phyloP scores from a whole-genome alignment of 163 green algal species.

The Chlamydomonas reinhardtii region DNA sequence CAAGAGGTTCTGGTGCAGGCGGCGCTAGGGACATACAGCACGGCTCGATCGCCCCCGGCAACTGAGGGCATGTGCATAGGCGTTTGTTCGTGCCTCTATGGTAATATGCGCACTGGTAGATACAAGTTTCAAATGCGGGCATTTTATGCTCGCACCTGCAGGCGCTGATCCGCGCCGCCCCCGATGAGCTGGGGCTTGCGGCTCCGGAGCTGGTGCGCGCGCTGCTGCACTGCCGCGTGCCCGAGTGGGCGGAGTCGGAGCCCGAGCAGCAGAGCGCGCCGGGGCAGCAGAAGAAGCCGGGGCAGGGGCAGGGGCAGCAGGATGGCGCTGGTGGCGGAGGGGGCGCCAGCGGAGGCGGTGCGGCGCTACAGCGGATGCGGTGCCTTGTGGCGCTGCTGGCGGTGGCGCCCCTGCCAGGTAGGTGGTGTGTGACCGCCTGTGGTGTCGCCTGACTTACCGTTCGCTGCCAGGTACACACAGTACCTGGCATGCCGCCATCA shows the following conservation, averaged over 20 bases:
- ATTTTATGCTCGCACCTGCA: conserved; percentile 33
- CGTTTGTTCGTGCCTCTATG: no score
- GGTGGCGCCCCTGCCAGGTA: conserved; percentile 50
- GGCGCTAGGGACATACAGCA: no score
- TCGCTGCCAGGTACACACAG: no score
- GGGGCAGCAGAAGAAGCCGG: conserved; percentile 10
- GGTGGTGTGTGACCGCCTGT: no score
- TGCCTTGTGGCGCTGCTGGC: conserved; percentile 72
- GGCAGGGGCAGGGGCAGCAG: conserved; percentile 1
- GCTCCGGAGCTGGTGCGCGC: conserved; percentile 73
- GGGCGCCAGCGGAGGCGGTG: conserved; percentile 5
- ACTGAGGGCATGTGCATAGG: no score
- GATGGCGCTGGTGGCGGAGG: conserved; percentile 60
- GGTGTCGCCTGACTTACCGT: no score
- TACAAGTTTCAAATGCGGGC: no score
- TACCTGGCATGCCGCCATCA: no score
- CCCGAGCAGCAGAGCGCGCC: not conserved
- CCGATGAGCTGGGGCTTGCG: conserved; percentile 78
- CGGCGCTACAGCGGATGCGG: conserved; percentile 41
- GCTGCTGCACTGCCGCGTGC: conserved; percentile 75
- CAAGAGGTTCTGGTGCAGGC: no score
- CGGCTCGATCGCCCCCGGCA: no score
- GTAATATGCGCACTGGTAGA: no score
- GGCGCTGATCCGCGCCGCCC: conserved; percentile 74
- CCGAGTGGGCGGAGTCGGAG: conserved; percentile 76